Evolutionary conservation across 176 grass and related monocot species (phyloP).

Genomic region (Stipa capillata): DNA sequence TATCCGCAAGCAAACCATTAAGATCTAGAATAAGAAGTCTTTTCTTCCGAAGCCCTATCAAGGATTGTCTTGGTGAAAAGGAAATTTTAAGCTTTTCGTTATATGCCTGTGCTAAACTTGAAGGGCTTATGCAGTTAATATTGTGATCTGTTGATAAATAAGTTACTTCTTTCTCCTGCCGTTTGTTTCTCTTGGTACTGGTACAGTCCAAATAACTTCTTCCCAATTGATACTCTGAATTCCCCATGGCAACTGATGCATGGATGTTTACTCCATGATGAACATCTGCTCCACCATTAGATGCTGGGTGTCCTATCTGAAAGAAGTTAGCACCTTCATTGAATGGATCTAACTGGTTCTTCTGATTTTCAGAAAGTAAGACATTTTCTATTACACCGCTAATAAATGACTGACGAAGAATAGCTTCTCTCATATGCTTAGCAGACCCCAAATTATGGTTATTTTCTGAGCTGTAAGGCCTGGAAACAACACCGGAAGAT

Average conservation of each 20-base stretch:
- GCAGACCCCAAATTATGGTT: neutral
- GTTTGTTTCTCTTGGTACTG: slow-evolving; percentile 6
- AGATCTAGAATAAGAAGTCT: slow-evolving; percentile 97
- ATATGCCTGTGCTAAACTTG: slow-evolving; percentile 15
- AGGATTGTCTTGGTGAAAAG: slow-evolving; percentile 7
- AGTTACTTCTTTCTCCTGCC: neutral
- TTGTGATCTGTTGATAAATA: neutral
- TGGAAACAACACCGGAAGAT: neutral
- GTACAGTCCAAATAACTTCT: neutral
- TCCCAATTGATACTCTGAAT: neutral
- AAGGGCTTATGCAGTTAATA: neutral
- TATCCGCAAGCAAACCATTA: slow-evolving; percentile 92
- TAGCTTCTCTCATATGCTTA: slow-evolving; percentile 4
- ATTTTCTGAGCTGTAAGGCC: neutral
- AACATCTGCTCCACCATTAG: neutral
- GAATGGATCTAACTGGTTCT: slow-evolving; percentile 19
- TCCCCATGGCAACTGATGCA: neutral
- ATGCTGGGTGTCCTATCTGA: neutral
- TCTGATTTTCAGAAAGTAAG: neutral
- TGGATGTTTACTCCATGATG: neutral
- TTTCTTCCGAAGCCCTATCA: slow-evolving; percentile 28
- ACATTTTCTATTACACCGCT: slow-evolving; percentile 20
- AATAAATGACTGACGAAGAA: neutral
- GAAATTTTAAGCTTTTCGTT: slow-evolving; percentile 14
- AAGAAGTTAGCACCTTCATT: slow-evolving; percentile 26